phyloP scores from a whole-genome alignment of 1,284 basidiomycete genomes.

The Cryptococcus hybrid region DNA sequence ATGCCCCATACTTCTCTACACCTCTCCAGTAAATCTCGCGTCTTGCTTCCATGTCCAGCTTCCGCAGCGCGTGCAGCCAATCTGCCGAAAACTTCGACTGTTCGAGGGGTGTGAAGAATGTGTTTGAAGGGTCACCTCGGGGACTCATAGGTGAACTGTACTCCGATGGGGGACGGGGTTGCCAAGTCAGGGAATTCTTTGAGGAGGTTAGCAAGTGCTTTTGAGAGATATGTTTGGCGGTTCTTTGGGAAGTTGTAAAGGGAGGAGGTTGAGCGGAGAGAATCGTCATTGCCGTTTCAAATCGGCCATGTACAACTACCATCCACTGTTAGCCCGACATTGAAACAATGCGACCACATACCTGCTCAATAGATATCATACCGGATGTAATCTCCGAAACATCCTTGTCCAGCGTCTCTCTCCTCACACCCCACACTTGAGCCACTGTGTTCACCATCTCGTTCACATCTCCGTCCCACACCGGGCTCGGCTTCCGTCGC shows the following conservation, averaged over 20 bases:
- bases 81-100: conserved; percentile 31
- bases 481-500: conserved; percentile 32
- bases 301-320: conserved; percentile 41
- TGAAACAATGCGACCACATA: conserved; percentile 8
- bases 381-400: conserved; percentile 23
- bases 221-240: conserved; percentile 24
- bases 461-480: conserved; percentile 18
- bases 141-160: conserved; percentile 11
- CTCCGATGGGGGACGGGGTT: conserved; percentile 13
- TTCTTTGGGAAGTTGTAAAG: conserved; percentile 20
- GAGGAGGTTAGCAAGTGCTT: conserved; percentile 20
- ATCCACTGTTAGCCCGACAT: not conserved
- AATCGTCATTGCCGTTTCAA: conserved; percentile 30
- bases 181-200: conserved; percentile 30
- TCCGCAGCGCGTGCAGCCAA: conserved; percentile 21
- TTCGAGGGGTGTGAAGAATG: conserved; percentile 37
- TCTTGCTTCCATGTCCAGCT: conserved; percentile 18
- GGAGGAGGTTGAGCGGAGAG: conserved; percentile 19
- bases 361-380: conserved; percentile 36
- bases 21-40: conserved; percentile 36
- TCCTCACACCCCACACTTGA: conserved; percentile 36
- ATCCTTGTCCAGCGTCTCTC: conserved; percentile 33
- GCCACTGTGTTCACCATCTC: conserved; percentile 36
- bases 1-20: conserved; percentile 47
- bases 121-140: not conserved